Evolutionary conservation across 2,329 filamentous ascomycete genomes (phyloP), one percentile per base, ranked within the genome.

Genomic region (Trichoderma harzianum): DNA sequence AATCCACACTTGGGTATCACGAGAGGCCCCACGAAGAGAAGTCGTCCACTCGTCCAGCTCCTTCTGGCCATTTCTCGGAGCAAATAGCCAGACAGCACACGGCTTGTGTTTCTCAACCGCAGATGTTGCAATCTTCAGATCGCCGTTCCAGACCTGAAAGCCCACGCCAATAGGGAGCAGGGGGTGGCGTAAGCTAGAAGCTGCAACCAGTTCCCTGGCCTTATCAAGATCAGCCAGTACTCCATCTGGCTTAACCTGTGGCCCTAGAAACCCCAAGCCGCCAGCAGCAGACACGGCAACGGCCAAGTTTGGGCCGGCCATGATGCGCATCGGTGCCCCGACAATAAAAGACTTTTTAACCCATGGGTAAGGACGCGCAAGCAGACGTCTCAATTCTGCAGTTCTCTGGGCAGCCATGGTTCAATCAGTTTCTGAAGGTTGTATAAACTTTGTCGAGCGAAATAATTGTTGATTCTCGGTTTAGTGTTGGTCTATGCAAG

Each of bases 281-380:
- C 93, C 92, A 7, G 92, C 91, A 74, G 91, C 91, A 70, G 91
- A 89, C 16, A 93, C 86, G 57, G 89, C 86, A 36, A 89, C 82
- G 3, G 90, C 89, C 3, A 93, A 84, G 0, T 81, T 75, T 77
- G 84, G 73, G 78, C 86, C 77, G 79, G 85, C 75, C 85, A 93
- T 88, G 43, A 89, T 84, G 60, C 90, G 87, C 92, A 94, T 93
- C 0, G 92, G 92, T 1, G 90, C 91, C 47, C 85, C 84, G 60
- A 86, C 83, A 34, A 94, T 84, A 24, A 92, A 76, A 0, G 80
- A 78, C 3, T 77, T 47, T n/a, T 90, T 76, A 10, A 74, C 64
- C 79, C 79, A 81, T 55, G 78, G 77, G 66, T 74, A 76, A 2
- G 64, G 34, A 65, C 72, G 71, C 10, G 72, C 72, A 7, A 77